phyloP scores from a whole-genome alignment of 2,329 filamentous ascomycete species.

The Rhynchosporium graminicola region DNA sequence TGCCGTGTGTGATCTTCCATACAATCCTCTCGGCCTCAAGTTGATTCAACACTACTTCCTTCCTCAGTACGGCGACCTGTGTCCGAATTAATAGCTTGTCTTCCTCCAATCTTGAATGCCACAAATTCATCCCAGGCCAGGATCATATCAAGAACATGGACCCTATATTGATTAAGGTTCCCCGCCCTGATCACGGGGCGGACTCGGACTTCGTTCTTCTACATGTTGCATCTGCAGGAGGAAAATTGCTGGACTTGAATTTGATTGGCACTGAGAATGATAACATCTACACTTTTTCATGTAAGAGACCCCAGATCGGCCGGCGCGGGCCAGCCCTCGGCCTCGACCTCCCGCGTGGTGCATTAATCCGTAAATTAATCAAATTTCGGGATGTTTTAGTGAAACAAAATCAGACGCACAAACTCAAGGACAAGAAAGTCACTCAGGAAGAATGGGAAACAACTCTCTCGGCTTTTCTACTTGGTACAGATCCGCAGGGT shows the following conservation, averaged over 20 bases:
- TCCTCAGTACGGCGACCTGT: background rate
- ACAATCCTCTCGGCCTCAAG: background rate
- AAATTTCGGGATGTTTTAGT: conserved; percentile 44
- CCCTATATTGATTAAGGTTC: conserved; percentile 54
- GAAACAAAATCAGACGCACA: conserved; percentile 55
- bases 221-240: conserved; percentile 54
- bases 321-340: conserved; percentile 27
- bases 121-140: background rate
- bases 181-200: conserved; percentile 54
- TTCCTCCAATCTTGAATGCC: background rate
- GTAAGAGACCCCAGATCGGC: conserved; percentile 35
- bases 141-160: conserved; percentile 18
- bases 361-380: conserved; percentile 36
- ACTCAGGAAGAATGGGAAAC: conserved; percentile 66
- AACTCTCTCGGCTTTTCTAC: conserved; percentile 59
- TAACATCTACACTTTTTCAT: conserved; percentile 33
- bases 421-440: conserved; percentile 56
- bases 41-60: background rate
- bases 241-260: conserved; percentile 60
- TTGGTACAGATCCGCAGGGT: conserved; percentile 45
- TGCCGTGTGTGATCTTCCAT: background rate
- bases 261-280: conserved; percentile 63
- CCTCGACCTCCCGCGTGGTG: conserved; percentile 33
- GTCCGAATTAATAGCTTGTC: background rate
- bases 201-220: conserved; percentile 59